Base-by-base conservation (phyloP, 2,329 filamentous ascomycete genomes). In the Sclerotinia borealis region DNA sequence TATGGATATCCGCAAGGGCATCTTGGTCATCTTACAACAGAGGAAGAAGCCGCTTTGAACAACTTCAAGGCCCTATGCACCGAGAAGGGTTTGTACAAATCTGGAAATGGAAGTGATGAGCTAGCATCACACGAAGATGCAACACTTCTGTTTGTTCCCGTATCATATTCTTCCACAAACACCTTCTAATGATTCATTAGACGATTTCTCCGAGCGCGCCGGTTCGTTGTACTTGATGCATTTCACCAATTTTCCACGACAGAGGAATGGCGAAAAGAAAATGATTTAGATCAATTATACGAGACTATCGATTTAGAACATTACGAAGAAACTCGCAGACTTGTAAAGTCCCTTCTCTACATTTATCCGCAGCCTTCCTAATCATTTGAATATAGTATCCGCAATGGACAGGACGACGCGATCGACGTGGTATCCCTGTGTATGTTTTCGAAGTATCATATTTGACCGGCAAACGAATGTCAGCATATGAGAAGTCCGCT, bases 371-470 rank as follows among this genome's bases (percentile, higher is more conserved):
- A 41, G 29, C 22, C 37, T 4, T 41, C 61, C 64, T 65, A 69
- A 68, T 61, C 61, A 50, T 48, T 41, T 63, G 50, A 49, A 63
- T 41, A 47, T 72, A 93, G 89, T 96, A 96, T 74, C 92, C 93
- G 29, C 92, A 96, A 85, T 97, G 92, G 90, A 96, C 91, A 25
- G 93, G 93, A 62, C 89, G 92, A 68, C 86, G 93, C 69, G 93
- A 97, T 77, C 89, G 86, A 70, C 89, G 92, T 70, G 93, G 93
- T 69, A 96, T 96, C 67, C 93, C 93, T 9, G 83, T 97, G 70
- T 97, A 95, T 77, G 85, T 97, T 65, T 97, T 90, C 77, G 91
- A 96, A 77, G 91, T 97, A 75, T 85, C 85, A 66, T 85, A 90
- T 64, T 83, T 97, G 70, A 90, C 96, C 78, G 84, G 83, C 74